Evolutionary conservation across 306 rosid genomes (phyloP), one percentile per base, ranked within the genome.

Genomic region (Lathyrus sativus): DNA sequence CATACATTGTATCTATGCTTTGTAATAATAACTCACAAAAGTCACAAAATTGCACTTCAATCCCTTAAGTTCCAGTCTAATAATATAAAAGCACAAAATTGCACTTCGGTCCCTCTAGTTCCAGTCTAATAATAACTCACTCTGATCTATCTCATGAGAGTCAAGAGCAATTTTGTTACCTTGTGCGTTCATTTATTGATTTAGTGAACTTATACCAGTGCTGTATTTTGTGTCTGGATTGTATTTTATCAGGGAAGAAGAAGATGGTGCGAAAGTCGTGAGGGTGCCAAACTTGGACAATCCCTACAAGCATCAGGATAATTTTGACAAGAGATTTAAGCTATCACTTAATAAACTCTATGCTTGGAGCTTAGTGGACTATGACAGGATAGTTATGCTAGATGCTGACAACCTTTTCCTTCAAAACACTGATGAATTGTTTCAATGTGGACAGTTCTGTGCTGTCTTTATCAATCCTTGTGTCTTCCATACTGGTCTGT

Each of bases 331-430:
- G 75, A 85, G 98, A 74, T 92, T 92, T 73, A 81, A 85, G 79
- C 57, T 89, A 63, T 89, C 91, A 0, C 18, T 92, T 80, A 92
- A 92, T 79, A 92, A 92, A 72, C 83, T 92, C 11, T 92, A 92
- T 11, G 96, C 96, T 0, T 92, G 98, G 98, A 89, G 85, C 68
- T 75, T 92, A 4, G 85, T 81, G 71, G 92, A 89, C 9, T 92
- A 92, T 65, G 98, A 92, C 31, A 79, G 98, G 41, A 90, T 92
- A 4, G 83, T 89, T 45, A 92, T 92, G 98, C 73, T 92, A 29
- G 98, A 92, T 42, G 85, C 98, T 3, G 98, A 92, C 68, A 92
- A 92, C 76, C 95, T 89, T 37, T 92, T 92, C 75, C 98, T 92
- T 11, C 86, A 72, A 0, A 89, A 82, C 9, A 87, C 96, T 0